phyloP scores from a whole-genome alignment of 441 rosid species.

The Populus tomentosa region DNA sequence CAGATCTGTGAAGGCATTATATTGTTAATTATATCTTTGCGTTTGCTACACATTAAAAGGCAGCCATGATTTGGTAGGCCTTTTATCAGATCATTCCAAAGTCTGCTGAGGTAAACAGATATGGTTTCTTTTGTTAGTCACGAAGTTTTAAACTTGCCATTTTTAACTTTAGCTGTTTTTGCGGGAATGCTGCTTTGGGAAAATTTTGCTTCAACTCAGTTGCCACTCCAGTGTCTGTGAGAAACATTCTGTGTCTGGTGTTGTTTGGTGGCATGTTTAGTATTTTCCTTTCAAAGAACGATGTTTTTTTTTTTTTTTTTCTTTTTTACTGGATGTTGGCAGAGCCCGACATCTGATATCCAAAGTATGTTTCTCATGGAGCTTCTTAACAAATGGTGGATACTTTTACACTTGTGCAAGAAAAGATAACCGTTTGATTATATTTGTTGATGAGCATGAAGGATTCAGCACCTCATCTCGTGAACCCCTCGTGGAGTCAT shows the following conservation, averaged over 20 bases:
- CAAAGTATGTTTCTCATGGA: neutral
- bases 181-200: conserved; percentile 75
- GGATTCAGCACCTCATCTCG: conserved; percentile 89
- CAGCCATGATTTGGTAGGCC: conserved; percentile 82
- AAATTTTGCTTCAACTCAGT: conserved; percentile 54
- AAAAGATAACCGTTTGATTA: neutral
- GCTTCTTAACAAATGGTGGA: neutral
- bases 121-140: conserved; percentile 2
- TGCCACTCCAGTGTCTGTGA: conserved; percentile 60
- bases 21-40: conserved; percentile 71
- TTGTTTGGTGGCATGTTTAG: neutral
- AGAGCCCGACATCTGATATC: neutral
- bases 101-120: conserved; percentile 56
- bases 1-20: conserved; percentile 63
- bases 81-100: conserved; percentile 73
- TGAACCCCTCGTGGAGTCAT: conserved; percentile 79
- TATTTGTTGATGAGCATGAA: conserved; percentile 20
- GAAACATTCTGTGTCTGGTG: no score
- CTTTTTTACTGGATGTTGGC: neutral
- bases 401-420: neutral
- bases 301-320: neutral
- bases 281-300: neutral
- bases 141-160: conserved; percentile 1
- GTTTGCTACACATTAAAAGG: conserved; percentile 87
- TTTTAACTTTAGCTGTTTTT: conserved; percentile 14